Evolutionary conservation across 2,329 filamentous ascomycete genomes (phyloP), one percentile per base, ranked within the genome.

Genomic region (Colletotrichum sp.): DNA sequence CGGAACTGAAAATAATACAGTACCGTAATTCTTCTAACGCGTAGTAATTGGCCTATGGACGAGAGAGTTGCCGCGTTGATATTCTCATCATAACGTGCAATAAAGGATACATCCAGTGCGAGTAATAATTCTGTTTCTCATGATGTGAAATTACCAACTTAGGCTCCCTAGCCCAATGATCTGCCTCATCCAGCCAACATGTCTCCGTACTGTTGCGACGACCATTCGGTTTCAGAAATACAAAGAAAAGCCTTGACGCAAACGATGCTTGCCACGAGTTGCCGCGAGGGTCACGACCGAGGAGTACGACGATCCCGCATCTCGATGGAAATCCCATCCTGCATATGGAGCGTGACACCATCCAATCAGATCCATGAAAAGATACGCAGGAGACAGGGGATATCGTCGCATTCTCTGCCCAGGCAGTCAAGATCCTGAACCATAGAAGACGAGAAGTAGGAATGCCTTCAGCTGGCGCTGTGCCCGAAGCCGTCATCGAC

Each of bases 51-150:
- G 0, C 7, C 0, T 36, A 36, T 36, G 5, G 15, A 8, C 15
- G 34, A 36, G 34, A 36, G 7, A 36, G 15, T 0, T 36, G 34
- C 15, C 0, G 34, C 36, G 1, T 44, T 44, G 16, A 44, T 44
- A n/a, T 44, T 9, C 0, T 18, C 36, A n/a, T 18, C 16, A 9
- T 5, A 16, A 36, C 4, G 34, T 44, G 36, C 36, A 44, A 0
- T 10, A 0, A 10, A 18, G 8, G 16, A 44, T 18, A 44, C 0
- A 44, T 44, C 8, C 36, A 44, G 0, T 18, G 8, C 8, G 0
- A 10, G 8, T 44, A 18, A 18, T 9, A 44, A 18, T 44, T 18
- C 8, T 9, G 36, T 44, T 44, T n/a, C 0, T 44, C 8, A 44
- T 10, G 16, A 18, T 44, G 16, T n/a, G 36, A 18, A 2, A 9